Evolutionary conservation across 1,139 yeast genomes (phyloP).

Genomic region (Candida buenavistaensis): DNA sequence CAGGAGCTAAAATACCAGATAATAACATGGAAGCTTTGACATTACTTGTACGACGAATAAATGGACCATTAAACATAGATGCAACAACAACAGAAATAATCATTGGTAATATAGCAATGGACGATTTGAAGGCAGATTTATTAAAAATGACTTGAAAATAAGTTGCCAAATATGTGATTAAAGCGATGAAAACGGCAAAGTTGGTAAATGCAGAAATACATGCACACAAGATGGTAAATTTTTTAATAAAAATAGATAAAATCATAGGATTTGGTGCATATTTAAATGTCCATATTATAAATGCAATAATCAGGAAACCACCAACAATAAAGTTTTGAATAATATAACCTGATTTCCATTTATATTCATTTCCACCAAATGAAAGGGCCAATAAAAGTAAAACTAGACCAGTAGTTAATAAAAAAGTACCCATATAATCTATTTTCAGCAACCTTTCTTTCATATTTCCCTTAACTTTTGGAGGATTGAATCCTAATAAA

Average conservation of each 20-base stretch:
- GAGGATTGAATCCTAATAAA: conserved; percentile 52
- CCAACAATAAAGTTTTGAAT: conserved; percentile 56
- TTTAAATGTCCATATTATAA: conserved; percentile 49
- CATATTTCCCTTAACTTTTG: conserved; percentile 43
- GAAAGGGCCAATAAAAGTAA: conserved; percentile 32
- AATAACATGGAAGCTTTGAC: conserved; percentile 50
- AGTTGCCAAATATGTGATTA: conserved; percentile 46
- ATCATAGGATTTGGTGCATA: conserved; percentile 48
- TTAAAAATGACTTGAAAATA: conserved; percentile 55
- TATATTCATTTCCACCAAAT: conserved; percentile 32
- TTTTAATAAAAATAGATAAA: conserved; percentile 38
- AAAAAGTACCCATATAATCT: conserved; percentile 33
- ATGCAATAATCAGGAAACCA: conserved; percentile 40
- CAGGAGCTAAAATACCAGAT: conserved; percentile 43
- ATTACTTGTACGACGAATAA: conserved; percentile 44
- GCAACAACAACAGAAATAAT: conserved; percentile 52
- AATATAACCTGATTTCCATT: conserved; percentile 52
- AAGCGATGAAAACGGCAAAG: conserved; percentile 46
- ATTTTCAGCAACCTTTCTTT: conserved; percentile 37
- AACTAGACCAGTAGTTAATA: conserved; percentile 29
- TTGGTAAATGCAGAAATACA: conserved; percentile 35
- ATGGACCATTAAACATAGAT: conserved; percentile 47
- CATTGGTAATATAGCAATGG: conserved; percentile 55
- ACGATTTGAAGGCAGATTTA: conserved; percentile 54
- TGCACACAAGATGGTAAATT: conserved; percentile 38